These are phyloP conservation scores for Fusarium sp. DNA, from an alignment of 2,329 filamentous ascomycete genomes.

Conservation along the genomic window DNA sequence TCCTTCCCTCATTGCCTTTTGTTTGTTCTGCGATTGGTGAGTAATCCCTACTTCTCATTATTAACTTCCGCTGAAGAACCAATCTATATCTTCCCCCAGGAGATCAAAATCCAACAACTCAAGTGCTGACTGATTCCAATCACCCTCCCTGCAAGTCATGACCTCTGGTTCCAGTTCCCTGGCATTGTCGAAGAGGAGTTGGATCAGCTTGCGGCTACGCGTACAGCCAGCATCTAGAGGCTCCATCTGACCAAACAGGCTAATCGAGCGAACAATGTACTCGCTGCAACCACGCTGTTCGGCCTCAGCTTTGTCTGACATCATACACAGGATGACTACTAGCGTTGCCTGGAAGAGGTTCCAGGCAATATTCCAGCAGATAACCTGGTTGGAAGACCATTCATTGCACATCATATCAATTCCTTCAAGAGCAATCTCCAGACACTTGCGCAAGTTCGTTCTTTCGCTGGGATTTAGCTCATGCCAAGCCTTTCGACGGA, in stretches of 20 bases:
- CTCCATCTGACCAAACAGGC: constrained; percentile 4
- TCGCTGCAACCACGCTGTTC: background rate
- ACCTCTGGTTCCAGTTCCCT: background rate
- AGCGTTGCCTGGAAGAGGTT: constrained; percentile 9
- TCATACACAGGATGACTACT: constrained; percentile 4
- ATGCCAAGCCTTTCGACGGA: background rate
- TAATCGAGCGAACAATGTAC: background rate
- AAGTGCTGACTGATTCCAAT: background rate
- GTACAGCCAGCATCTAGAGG: background rate
- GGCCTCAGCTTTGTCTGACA: background rate
- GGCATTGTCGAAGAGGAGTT: constrained; percentile 1
- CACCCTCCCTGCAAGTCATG: rapidly evolving
- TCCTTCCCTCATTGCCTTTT: no score
- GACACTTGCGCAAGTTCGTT: background rate
- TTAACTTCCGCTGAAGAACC: background rate
- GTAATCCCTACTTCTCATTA: no score
- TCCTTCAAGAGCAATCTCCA: constrained; percentile 9
- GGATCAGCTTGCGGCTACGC: constrained; percentile 11
- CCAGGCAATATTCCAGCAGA: constrained; percentile 21
- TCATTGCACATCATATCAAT: background rate
- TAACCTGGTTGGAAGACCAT: constrained; percentile 10
- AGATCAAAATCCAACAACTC: constrained; percentile 10
- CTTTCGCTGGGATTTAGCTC: background rate
- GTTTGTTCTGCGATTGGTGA: no score
- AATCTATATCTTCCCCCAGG: constrained; percentile 11